A percentile compares a stretch with the other conserved stretches of the same genome.
These are phyloP conservation scores for Mytilinidion resinicola DNA, from an alignment of 495 filamentous ascomycete genomes.

Conservation along the genomic window DNA sequence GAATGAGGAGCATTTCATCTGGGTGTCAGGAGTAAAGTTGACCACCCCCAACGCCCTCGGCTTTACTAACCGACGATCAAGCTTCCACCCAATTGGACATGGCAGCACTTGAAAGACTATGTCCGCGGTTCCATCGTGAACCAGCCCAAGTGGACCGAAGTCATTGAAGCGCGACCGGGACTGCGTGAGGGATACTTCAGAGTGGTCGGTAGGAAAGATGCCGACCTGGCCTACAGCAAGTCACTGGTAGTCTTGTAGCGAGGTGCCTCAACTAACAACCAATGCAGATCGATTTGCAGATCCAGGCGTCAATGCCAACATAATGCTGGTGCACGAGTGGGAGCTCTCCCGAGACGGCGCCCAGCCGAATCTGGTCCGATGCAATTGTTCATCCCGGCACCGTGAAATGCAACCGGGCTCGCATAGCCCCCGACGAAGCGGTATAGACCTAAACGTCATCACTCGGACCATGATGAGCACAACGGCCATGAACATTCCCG, in stretches of 20 bases:
- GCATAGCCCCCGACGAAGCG: background rate
- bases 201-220: slow-evolving; percentile 9
- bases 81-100: slow-evolving; percentile 7
- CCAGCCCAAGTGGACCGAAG: slow-evolving; percentile 24
- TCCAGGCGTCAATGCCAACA: background rate
- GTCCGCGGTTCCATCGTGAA: slow-evolving; percentile 5
- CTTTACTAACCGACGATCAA: slow-evolving; percentile 2
- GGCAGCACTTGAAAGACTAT: slow-evolving; percentile 25
- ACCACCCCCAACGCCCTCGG: background rate
- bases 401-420: background rate
- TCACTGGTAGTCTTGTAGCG: no score
- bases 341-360: background rate
- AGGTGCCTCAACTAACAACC: background rate
- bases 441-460: background rate
- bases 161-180: slow-evolving; percentile 3
- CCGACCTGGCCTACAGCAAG: slow-evolving; percentile 20
- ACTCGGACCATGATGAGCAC: background rate
- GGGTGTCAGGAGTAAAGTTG: background rate
- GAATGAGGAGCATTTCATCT: background rate
- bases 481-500: background rate
- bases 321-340: background rate
- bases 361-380: background rate
- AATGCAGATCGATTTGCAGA: slow-evolving; percentile 3
- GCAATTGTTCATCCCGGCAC: background rate
- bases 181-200: slow-evolving; percentile 18